phyloP scores from a whole-genome alignment of 2,329 filamentous ascomycete genomes.

The Beauveria pseudobassiana region DNA sequence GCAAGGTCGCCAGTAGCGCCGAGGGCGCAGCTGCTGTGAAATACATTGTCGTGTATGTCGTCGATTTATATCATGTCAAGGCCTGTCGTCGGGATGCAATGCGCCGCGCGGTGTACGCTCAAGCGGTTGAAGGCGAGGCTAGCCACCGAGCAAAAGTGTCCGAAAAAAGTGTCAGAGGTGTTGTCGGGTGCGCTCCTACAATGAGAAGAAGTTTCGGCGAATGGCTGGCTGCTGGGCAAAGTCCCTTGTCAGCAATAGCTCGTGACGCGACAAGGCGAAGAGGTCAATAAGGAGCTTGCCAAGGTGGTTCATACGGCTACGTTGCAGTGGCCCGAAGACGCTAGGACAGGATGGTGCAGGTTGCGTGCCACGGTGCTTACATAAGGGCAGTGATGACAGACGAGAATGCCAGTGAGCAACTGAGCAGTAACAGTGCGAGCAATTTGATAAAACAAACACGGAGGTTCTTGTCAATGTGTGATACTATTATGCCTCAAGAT shows the following conservation, averaged over 20 bases:
- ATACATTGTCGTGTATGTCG: constrained; percentile 32
- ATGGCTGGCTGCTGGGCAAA: not conserved
- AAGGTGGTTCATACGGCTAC: not conserved
- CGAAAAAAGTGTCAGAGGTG: not conserved
- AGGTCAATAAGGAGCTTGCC: constrained; percentile 3
- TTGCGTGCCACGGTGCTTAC: not conserved
- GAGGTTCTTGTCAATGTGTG: no score
- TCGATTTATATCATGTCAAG: constrained; percentile 22
- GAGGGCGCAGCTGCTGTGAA: constrained; percentile 38
- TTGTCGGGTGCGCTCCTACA: not conserved
- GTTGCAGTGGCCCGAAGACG: not conserved
- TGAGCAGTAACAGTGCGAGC: not conserved
- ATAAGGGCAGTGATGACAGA: not conserved
- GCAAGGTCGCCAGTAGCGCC: constrained; percentile 42
- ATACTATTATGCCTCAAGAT: no score
- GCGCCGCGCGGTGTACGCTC: constrained; percentile 5
- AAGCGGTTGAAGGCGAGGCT: not conserved
- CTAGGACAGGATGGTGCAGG: not conserved
- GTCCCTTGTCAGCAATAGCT: not conserved
- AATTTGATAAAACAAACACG: not conserved
- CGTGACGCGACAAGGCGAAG: not conserved
- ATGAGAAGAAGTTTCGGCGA: not conserved
- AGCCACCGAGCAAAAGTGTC: not conserved
- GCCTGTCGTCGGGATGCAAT: not conserved
- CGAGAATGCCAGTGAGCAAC: not conserved